Percentiles rank a stretch among this genome's conserved stretches.
phyloP scores from a whole-genome alignment of 2,329 filamentous ascomycete genomes.

The Penicillium glabrum region DNA sequence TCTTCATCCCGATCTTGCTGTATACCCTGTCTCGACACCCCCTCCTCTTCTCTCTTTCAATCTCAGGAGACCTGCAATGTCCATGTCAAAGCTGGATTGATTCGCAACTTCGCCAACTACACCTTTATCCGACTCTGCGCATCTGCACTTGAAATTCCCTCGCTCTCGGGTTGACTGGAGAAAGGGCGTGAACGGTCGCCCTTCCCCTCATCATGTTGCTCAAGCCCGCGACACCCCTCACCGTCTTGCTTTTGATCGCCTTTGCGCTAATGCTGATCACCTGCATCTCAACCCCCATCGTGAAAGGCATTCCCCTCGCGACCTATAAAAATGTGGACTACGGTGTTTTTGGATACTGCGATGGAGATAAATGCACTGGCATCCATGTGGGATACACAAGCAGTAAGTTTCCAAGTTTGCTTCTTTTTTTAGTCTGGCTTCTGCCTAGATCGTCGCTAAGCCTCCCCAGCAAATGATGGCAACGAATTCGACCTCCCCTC shows the following conservation, averaged over 20 bases:
- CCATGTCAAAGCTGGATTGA: conserved; percentile 14
- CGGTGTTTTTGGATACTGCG: conserved; percentile 91
- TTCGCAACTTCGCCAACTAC: neutral
- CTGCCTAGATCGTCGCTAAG: conserved; percentile 13
- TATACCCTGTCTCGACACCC: neutral
- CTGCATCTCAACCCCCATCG: conserved; percentile 86
- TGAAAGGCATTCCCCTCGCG: conserved; percentile 80
- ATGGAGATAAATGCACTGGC: conserved; percentile 62
- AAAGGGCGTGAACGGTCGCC: conserved; percentile 5
- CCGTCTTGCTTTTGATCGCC: conserved; percentile 78
- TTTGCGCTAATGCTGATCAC: conserved; percentile 84
- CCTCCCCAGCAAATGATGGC: conserved; percentile 34
- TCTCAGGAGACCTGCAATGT: conserved; percentile 14
- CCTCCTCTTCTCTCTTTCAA: neutral
- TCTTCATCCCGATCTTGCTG: neutral
- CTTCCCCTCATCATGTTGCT: conserved; percentile 60
- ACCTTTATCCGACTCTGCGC: neutral
- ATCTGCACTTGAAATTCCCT: conserved; percentile 7
- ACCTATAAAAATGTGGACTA: conserved; percentile 75
- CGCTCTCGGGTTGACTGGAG: conserved; percentile 2
- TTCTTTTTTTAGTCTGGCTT: conserved; percentile 14
- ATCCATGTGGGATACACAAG: conserved; percentile 84
- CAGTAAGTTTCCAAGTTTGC: conserved; percentile 56
- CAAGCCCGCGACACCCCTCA: conserved; percentile 87
- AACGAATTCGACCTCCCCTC: conserved; percentile 65